Evolutionary conservation across 352 stramenopile genomes (phyloP).

Genomic region (Globisporangium orthogonon): DNA sequence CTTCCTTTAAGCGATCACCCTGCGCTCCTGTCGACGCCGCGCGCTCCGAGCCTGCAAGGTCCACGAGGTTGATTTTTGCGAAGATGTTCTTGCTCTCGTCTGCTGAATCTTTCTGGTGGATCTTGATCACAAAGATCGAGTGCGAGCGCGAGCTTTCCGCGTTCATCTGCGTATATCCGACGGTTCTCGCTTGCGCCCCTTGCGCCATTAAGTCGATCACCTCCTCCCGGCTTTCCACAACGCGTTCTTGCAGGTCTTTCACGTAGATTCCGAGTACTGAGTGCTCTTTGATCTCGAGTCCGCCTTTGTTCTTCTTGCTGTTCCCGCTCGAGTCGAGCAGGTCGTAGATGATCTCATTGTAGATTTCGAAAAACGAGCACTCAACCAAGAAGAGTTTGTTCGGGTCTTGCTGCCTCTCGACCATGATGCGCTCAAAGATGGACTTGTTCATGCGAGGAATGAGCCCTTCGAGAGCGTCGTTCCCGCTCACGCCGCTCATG

Average conservation of each 20-base stretch:
- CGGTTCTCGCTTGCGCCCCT: constrained; percentile 55
- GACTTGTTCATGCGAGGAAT: constrained; percentile 89
- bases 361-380: constrained; percentile 95
- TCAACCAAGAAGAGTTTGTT: constrained; percentile 88
- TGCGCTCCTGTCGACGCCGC: constrained; percentile 89
- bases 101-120: constrained; percentile 87
- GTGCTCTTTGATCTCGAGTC: constrained; percentile 92
- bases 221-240: constrained; percentile 84
- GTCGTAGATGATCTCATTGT: constrained; percentile 96
- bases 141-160: constrained; percentile 90
- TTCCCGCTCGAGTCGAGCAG: constrained; percentile 87
- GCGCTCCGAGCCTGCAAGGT: constrained; percentile 90
- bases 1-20: constrained; percentile 89
- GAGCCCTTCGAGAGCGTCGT: constrained; percentile 70
- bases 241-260: constrained; percentile 85
- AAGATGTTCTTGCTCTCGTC: constrained; percentile 86
- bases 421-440: constrained; percentile 84
- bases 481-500: constrained; percentile 71
- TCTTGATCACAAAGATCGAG: constrained; percentile 95
- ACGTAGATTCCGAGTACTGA: constrained; percentile 93
- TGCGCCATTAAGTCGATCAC: constrained; percentile 78
- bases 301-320: constrained; percentile 81
- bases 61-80: constrained; percentile 94
- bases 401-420: constrained; percentile 49
- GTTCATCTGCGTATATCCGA: constrained; percentile 93